phyloP scores from a whole-genome alignment of 352 stramenopile genomes.

The Pilasporangium apinafurcum region DNA sequence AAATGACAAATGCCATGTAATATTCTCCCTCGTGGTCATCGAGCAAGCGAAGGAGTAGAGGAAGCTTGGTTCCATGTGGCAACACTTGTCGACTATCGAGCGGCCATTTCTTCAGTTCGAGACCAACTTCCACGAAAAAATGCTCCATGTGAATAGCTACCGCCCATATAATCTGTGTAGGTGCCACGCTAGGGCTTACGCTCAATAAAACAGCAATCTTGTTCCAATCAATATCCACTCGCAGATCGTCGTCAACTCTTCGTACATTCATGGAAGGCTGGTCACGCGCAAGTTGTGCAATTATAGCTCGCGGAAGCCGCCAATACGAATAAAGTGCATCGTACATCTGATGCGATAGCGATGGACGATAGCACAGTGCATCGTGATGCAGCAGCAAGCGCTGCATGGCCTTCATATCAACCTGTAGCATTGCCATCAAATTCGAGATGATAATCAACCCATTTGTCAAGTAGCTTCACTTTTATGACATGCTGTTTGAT shows the following conservation, averaged over 20 bases:
- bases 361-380: slow-evolving; percentile 11
- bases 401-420: background rate
- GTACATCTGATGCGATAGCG: slow-evolving; percentile 32
- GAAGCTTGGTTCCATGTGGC: slow-evolving; percentile 10
- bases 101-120: slow-evolving; percentile 1
- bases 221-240: slow-evolving; percentile 16
- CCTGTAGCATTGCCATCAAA: background rate
- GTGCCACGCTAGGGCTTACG: background rate
- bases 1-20: slow-evolving; percentile 46
- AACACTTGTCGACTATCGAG: background rate
- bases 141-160: slow-evolving; percentile 30
- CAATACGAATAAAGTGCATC: slow-evolving; percentile 48
- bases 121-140: background rate
- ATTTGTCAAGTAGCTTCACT: too few species aligned
- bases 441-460: too few species aligned
- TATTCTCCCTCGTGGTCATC: slow-evolving; percentile 25
- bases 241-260: slow-evolving; percentile 4
- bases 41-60: slow-evolving; percentile 16
- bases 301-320: slow-evolving; percentile 15
- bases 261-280: slow-evolving; percentile 15
- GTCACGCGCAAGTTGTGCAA: slow-evolving; percentile 4
- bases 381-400: background rate
- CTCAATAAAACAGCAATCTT: slow-evolving; percentile 9
- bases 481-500: too few species aligned
- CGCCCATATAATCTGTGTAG: slow-evolving; percentile 28